A percentile compares a stretch with the other conserved stretches of the same genome.
Conservation (phyloP, 768 basidiomycete genomes). For the Leccinum truebloodii region DNA sequence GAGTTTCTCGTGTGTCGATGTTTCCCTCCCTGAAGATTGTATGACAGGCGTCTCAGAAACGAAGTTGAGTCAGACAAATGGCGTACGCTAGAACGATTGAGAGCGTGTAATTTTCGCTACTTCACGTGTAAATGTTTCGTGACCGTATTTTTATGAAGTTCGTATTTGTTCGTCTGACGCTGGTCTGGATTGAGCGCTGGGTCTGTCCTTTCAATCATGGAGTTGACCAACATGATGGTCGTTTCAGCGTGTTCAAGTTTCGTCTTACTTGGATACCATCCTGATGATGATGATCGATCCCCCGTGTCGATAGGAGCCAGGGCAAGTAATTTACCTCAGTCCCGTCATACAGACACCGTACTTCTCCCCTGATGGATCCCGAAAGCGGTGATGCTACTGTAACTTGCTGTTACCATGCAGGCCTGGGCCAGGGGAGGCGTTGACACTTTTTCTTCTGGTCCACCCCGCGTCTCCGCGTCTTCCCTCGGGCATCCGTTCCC, state of each 20-base stretch:
- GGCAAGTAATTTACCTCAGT: neutral
- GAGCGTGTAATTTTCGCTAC: neutral
- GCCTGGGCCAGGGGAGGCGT: too few species aligned
- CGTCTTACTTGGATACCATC: neutral
- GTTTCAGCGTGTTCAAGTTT: neutral
- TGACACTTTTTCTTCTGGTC: too few species aligned
- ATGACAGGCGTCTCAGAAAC: conserved; percentile 31
- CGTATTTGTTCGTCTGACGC: conserved; percentile 13
- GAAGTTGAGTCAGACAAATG: conserved; percentile 14
- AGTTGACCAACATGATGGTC: neutral
- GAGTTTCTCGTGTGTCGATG: conserved; percentile 23
- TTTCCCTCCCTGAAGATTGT: neutral
- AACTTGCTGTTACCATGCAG: too few species aligned
- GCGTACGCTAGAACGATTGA: neutral
- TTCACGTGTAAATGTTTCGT: conserved; percentile 17
- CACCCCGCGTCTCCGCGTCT: too few species aligned
- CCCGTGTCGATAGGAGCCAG: neutral
- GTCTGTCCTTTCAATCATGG: neutral
- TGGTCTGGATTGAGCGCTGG: neutral
- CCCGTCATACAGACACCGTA: neutral
- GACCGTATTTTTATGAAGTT: conserved; percentile 31
- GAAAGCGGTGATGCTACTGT: too few species aligned
- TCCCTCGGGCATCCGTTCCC: too few species aligned
- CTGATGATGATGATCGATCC: neutral
- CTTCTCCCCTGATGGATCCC: too few species aligned